Percentiles rank a stretch among this genome's conserved stretches.
Evolutionary conservation across 1,284 basidiomycete species (phyloP).

Genomic region (Ganoderma leucocontextum): DNA sequence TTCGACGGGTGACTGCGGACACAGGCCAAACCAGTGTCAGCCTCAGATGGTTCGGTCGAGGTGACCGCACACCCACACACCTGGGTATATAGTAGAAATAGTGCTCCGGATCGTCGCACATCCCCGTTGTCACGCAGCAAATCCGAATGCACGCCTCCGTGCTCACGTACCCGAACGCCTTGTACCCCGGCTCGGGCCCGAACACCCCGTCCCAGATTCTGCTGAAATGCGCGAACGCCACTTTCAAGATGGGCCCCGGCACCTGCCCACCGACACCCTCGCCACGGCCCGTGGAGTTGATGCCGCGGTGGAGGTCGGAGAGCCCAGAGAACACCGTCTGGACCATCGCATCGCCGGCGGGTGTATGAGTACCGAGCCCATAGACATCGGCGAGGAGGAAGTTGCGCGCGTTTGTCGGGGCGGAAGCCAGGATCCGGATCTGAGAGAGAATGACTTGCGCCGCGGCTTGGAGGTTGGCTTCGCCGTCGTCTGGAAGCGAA

Average conservation of each 20-base stretch:
- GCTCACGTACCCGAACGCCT: slow-evolving; percentile 44
- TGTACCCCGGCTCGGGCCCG: slow-evolving; percentile 39
- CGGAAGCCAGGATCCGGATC: slow-evolving; percentile 40
- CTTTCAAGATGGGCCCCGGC: slow-evolving; percentile 22
- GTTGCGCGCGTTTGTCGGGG: slow-evolving; percentile 41
- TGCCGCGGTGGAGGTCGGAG: slow-evolving; percentile 30
- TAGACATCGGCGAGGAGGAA: slow-evolving; percentile 45
- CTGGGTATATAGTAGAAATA: slow-evolving; percentile 59
- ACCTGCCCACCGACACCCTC: neutral
- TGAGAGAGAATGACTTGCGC: slow-evolving; percentile 46
- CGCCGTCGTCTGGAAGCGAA: slow-evolving; percentile 35
- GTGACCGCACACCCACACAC: slow-evolving; percentile 36
- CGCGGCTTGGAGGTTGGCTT: slow-evolving; percentile 43
- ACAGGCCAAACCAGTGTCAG: neutral
- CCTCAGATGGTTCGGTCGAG: slow-evolving; percentile 34
- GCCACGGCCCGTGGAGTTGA: slow-evolving; percentile 14
- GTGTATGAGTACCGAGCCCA: slow-evolving; percentile 38
- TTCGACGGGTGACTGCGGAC: slow-evolving; percentile 50
- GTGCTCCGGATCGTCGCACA: slow-evolving; percentile 52
- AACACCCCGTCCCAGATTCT: slow-evolving; percentile 44
- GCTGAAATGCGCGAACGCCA: slow-evolving; percentile 41
- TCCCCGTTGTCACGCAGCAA: slow-evolving; percentile 32
- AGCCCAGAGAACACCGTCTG: slow-evolving; percentile 41
- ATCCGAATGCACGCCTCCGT: slow-evolving; percentile 37
- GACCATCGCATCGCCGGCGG: slow-evolving; percentile 43